Conservation (phyloP, 2,329 filamentous ascomycete genomes). For the Zopfia rhizophila region DNA sequence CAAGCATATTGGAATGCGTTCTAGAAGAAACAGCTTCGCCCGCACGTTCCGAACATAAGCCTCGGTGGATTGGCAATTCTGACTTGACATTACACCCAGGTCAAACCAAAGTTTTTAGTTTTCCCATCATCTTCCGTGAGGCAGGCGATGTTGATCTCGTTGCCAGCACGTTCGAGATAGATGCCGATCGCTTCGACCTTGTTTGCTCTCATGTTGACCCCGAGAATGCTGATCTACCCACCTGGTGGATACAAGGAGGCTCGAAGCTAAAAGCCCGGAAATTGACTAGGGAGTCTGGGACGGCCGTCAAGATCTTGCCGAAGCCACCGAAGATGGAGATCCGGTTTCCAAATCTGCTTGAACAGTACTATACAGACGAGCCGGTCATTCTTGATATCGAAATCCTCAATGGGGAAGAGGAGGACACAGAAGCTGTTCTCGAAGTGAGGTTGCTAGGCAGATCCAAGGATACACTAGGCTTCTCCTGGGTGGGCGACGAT, state of each 20-base stretch:
- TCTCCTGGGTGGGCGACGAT: constrained; percentile 59
- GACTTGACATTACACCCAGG: constrained; percentile 75
- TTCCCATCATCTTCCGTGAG: constrained; percentile 80
- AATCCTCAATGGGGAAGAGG: constrained; percentile 84
- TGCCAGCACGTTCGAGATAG: constrained; percentile 71
- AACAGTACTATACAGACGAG: constrained; percentile 89
- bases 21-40: constrained; percentile 40
- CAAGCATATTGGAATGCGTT: constrained; percentile 31
- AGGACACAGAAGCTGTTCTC: constrained; percentile 76
- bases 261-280: constrained; percentile 38
- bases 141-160: constrained; percentile 78
- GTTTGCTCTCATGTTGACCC: constrained; percentile 68
- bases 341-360: constrained; percentile 67
- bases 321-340: constrained; percentile 93
- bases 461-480: constrained; percentile 56
- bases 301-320: constrained; percentile 77
- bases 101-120: constrained; percentile 75
- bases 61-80: constrained; percentile 64
- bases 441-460: constrained; percentile 74
- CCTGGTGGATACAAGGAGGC: constrained; percentile 48
- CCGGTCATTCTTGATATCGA: constrained; percentile 73
- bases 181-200: constrained; percentile 73
- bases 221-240: constrained; percentile 31
- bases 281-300: constrained; percentile 49
- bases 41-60: constrained; percentile 34